Percentiles rank a stretch among this genome's conserved stretches.
These are phyloP conservation scores for Arachis stenosperma DNA, from an alignment of 306 rosid genomes.

Conservation along the genomic window DNA sequence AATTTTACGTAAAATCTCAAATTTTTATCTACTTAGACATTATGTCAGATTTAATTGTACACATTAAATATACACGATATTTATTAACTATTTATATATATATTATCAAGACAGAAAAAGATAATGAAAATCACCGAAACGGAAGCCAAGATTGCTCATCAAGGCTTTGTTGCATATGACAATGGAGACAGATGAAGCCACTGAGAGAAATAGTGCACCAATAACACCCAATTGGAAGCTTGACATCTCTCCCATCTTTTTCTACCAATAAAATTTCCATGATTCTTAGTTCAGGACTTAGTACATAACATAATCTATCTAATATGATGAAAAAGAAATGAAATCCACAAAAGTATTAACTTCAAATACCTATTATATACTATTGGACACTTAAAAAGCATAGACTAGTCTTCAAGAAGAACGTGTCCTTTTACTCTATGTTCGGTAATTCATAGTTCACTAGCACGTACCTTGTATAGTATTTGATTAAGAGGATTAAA, in stretches of 20 bases:
- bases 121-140: conserved; percentile 61
- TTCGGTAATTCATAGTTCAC: neutral
- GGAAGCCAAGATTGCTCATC: conserved; percentile 99
- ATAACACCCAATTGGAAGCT: conserved; percentile 80
- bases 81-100: neutral
- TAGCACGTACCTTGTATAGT: conserved; percentile 31
- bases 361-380: neutral
- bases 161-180: conserved; percentile 98
- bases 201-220: conserved; percentile 92
- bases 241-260: conserved; percentile 93
- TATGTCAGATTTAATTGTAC: too few relatives aligned
- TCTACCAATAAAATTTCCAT: conserved; percentile 29
- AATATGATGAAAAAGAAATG: neutral
- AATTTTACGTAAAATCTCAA: too few relatives aligned
- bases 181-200: conserved; percentile 97
- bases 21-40: too few relatives aligned
- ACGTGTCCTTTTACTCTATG: conserved; percentile 9
- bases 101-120: neutral
- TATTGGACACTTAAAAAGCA: neutral
- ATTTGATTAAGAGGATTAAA: conserved; percentile 6
- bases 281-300: neutral
- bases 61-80: too few relatives aligned
- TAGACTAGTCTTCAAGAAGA: neutral
- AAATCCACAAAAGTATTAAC: neutral
- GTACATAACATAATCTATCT: neutral